A percentile compares a stretch with the other conserved stretches of the same genome.
Evolutionary conservation across 2,329 filamentous ascomycete species (phyloP).

Genomic region (Monascus ruber): DNA sequence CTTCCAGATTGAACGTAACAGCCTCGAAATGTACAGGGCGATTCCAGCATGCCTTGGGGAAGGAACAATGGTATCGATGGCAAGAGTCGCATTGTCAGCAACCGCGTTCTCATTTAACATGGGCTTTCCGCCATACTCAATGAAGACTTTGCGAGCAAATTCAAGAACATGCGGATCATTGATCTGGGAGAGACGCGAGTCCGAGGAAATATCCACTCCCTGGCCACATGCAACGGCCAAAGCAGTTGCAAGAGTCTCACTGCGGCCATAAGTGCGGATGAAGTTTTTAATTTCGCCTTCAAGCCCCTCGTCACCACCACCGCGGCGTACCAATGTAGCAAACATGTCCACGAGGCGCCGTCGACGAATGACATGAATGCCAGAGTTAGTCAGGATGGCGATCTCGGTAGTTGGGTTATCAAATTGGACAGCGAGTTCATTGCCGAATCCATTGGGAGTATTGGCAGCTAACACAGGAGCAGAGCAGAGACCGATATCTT

Average conservation of each 20-base stretch:
- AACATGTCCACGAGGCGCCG: constrained; percentile 86
- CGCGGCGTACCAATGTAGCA: constrained; percentile 63
- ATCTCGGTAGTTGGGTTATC: constrained; percentile 73
- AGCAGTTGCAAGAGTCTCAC: constrained; percentile 81
- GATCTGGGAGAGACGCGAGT: constrained; percentile 57
- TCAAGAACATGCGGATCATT: constrained; percentile 80
- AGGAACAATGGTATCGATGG: constrained; percentile 71
- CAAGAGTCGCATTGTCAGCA: constrained; percentile 48
- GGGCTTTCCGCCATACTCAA: constrained; percentile 83
- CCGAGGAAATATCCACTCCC: constrained; percentile 65
- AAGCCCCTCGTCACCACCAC: constrained; percentile 59
- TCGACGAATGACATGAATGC: constrained; percentile 74
- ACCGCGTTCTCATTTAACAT: constrained; percentile 67
- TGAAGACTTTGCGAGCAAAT: constrained; percentile 73
- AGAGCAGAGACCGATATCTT: constrained; percentile 69
- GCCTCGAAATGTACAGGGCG: constrained; percentile 71
- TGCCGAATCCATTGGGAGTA: constrained; percentile 72
- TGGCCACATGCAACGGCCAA: constrained; percentile 92
- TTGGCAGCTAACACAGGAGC: constrained; percentile 58
- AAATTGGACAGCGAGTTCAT: constrained; percentile 93
- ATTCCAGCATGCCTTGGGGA: constrained; percentile 85
- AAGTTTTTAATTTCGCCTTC: constrained; percentile 76
- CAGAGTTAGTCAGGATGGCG: constrained; percentile 81
- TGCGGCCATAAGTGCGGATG: constrained; percentile 72
- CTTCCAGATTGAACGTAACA: constrained; percentile 86